These are phyloP conservation scores for Xylariaceae sp. DNA, from an alignment of 2,329 filamentous ascomycete species.

Conservation along the genomic window DNA sequence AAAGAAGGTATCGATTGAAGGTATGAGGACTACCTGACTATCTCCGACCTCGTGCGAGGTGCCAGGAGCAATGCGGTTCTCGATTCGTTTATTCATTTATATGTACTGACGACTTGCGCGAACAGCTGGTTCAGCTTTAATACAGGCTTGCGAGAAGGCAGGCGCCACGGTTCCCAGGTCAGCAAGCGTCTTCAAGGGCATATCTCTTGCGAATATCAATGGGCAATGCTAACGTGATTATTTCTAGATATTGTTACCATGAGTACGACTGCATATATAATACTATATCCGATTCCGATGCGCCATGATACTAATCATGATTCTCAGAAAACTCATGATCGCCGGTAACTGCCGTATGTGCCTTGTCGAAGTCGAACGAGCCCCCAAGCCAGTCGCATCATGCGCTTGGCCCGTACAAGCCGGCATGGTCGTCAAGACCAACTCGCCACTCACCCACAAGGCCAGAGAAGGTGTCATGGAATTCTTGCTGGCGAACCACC, in stretches of 20 bases:
- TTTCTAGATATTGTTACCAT: slow-evolving; percentile 90
- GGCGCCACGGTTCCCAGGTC: slow-evolving; percentile 82
- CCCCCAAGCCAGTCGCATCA: slow-evolving; percentile 94
- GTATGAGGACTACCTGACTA: slow-evolving; percentile 44
- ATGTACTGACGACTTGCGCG: slow-evolving; percentile 34
- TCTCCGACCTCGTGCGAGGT: background rate
- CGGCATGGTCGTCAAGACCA: slow-evolving; percentile 98
- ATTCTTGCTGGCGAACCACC: slow-evolving; percentile 93
- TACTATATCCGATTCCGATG: slow-evolving; percentile 16
- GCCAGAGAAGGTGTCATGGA: slow-evolving; percentile 99
- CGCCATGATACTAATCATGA: slow-evolving; percentile 37
- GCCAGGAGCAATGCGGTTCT: background rate
- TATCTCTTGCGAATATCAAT: slow-evolving; percentile 24
- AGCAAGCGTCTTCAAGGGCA: slow-evolving; percentile 23
- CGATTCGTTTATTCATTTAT: background rate
- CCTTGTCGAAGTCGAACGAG: slow-evolving; percentile 93
- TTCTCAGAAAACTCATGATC: slow-evolving; percentile 85
- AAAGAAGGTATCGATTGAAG: slow-evolving; percentile 97
- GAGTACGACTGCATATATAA: slow-evolving; percentile 58
- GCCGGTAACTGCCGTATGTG: slow-evolving; percentile 99
- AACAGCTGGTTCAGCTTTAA: slow-evolving; percentile 88
- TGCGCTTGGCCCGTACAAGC: slow-evolving; percentile 98
- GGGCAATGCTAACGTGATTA: background rate
- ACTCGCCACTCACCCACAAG: slow-evolving; percentile 94
- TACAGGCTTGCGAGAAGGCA: slow-evolving; percentile 98